Evolutionary conservation across 768 basidiomycete genomes (phyloP), one percentile per base, ranked within the genome.

Genomic region (Rhizopogon vesiculosus): DNA sequence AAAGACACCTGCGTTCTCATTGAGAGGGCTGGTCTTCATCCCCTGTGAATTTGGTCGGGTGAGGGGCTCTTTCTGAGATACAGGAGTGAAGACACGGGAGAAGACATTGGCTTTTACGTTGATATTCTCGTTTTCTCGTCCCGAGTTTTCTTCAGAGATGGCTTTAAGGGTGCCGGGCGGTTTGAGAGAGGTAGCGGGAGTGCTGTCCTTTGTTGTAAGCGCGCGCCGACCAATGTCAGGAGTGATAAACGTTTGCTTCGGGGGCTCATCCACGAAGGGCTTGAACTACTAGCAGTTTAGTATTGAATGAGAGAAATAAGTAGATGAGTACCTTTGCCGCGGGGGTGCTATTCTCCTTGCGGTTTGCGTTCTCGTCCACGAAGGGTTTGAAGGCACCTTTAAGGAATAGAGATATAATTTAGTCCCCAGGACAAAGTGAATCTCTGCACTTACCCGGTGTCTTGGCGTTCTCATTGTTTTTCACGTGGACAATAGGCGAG

Each of bases 41-140:
- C 48, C 48, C 22, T 68, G 59, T 50, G 62, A 51, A 28, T 42
- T 49, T 10, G 69, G 69, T 18, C 69, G 61, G 22, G 60, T 60
- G 25, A 62, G 58, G 1, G 67, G 67, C 31, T 72, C 78, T 49
- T 71, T 73, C 54, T 73, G 72, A 15, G 76, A 69, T 16, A 64
- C 82, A 25, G 86, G 86, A 7, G 82, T 87, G 63, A 87, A 87
- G 3, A 87, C 85, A 54, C 81, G 83, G 5, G 81, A 77, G 66
- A 84, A 84, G 22, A 84, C 74, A 40, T 73, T 74, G 42, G 74
- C 71, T 49, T 49, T 49, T 19, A n/a, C 46, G 2, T 48, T 35
- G 31, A 22, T 15, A 7, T 49, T 49, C 19, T 49, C 48, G 15
- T 49, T 49, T 10, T 49, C 48, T 38, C 19, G 33, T 55, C 60